phyloP scores from a whole-genome alignment of 306 rosid species.

The Castanea crenata region DNA sequence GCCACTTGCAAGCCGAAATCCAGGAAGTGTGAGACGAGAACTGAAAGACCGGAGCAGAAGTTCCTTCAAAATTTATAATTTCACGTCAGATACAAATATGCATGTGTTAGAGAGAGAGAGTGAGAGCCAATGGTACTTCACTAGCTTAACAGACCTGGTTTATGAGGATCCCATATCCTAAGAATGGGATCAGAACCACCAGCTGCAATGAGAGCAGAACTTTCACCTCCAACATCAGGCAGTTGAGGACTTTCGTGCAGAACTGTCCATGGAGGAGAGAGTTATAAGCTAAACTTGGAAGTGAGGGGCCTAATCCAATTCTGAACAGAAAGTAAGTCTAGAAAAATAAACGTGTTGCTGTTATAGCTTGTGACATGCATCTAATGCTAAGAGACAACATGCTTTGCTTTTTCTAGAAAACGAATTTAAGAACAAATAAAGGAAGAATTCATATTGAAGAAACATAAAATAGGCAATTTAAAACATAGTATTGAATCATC shows the following conservation, averaged over 20 bases:
- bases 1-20: slow-evolving; percentile 91
- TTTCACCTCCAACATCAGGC: slow-evolving; percentile 90
- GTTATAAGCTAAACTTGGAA: slow-evolving; percentile 11
- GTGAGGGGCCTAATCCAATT: neutral
- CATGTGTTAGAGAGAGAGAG: slow-evolving; percentile 5
- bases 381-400: neutral
- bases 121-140: neutral
- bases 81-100: slow-evolving; percentile 3
- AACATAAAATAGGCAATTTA: neutral
- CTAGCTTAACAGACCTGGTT: slow-evolving; percentile 59
- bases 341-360: neutral
- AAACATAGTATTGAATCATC: neutral
- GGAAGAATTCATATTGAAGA: neutral
- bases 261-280: slow-evolving; percentile 42
- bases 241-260: slow-evolving; percentile 75
- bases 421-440: neutral
- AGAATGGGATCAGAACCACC: slow-evolving; percentile 85
- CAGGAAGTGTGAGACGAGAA: slow-evolving; percentile 82
- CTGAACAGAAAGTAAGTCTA: neutral
- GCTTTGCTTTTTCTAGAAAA: slow-evolving; percentile 10
- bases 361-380: neutral
- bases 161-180: slow-evolving; percentile 98
- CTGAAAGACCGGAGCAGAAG: slow-evolving; percentile 81
- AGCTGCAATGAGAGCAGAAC: slow-evolving; percentile 70
- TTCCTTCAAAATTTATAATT: slow-evolving; percentile 43